phyloP scores from a whole-genome alignment of 305 asterid genomes.

The Vinca major region DNA sequence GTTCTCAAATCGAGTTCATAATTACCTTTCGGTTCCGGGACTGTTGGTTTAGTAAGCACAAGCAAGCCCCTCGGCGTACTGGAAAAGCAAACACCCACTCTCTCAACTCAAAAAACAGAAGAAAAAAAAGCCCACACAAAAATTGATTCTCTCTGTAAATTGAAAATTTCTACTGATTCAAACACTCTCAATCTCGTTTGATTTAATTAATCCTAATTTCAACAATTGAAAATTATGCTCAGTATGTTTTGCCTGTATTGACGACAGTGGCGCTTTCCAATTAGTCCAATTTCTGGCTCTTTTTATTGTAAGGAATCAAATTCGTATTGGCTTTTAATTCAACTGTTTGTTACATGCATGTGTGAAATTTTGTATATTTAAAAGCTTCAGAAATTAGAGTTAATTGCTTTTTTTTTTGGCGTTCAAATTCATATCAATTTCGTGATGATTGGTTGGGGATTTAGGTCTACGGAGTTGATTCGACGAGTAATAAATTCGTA shows the following conservation, averaged over 20 bases:
- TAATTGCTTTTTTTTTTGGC: too few species aligned
- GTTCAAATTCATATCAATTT: too few species aligned
- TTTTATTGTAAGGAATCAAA: conserved; percentile 9
- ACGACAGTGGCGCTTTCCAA: neutral
- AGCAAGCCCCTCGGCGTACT: conserved; percentile 29
- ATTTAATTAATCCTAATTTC: neutral
- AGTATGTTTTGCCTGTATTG: neutral
- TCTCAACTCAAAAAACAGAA: neutral
- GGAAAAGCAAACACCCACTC: conserved; percentile 24
- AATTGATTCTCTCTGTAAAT: conserved; percentile 5
- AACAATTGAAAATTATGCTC: neutral
- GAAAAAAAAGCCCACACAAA: conserved; percentile 2
- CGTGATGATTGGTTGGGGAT: too few species aligned
- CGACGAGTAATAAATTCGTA: too few species aligned
- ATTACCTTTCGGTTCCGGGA: conserved; percentile 38
- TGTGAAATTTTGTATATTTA: neutral
- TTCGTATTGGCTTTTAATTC: neutral
- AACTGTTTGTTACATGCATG: neutral
- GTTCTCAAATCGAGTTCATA: conserved; percentile 24
- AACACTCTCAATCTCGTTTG: neutral
- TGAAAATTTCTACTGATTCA: neutral
- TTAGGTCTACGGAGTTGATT: too few species aligned
- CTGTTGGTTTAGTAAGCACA: conserved; percentile 15
- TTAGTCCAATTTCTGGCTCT: neutral
- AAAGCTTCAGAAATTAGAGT: too few species aligned